Conservation (phyloP, 176 grass and related monocot species). For the sorghum (Sorghum bicolor) region Sorghum_bicolor_NCBIv3 NC_012871.2:60432501-60433000, state of each 20-base stretch:
- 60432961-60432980: background rate
- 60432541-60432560: slow-evolving; percentile 46
- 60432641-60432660: background rate
- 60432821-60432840: slow-evolving; percentile 18
- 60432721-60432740: slow-evolving; percentile 10
- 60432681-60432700: slow-evolving; percentile 23
- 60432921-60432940: background rate
- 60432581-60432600: slow-evolving; percentile 42
- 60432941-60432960: background rate
- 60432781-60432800: background rate
- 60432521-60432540: background rate
- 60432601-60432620: slow-evolving; percentile 34
- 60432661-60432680: slow-evolving; percentile 40
- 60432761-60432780: background rate
- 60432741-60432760: slow-evolving; percentile 29
- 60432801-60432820: background rate
- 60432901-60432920: background rate
- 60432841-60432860: background rate
- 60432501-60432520: slow-evolving; percentile 6
- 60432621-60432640: background rate
- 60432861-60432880: background rate
- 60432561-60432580: slow-evolving; percentile 54
- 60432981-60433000: slow-evolving; percentile 7
- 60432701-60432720: background rate
- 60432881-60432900: background rate